Evolutionary conservation across 1,284 basidiomycete species (phyloP), one percentile per base, ranked within the genome.

Genomic region (Mycena citricolor): DNA sequence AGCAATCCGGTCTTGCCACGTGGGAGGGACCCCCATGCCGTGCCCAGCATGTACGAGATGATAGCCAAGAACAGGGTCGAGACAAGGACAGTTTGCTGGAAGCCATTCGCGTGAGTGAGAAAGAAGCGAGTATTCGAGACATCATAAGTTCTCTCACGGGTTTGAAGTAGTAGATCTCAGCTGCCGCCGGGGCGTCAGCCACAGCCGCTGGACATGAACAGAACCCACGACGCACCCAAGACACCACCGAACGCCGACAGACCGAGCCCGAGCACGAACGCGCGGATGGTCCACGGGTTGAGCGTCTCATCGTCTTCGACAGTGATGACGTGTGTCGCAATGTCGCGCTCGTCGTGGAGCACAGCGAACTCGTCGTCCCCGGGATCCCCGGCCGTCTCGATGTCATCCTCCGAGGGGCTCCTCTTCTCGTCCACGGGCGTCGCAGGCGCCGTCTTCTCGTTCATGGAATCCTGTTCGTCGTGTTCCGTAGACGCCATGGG

Each of bases 111-210:
- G n/a, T 8, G 11, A n/a, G n/a, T n/a, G n/a, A n/a, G 24, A 14
- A n/a, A 28, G 28, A 19, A 30, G 28, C 8, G 24, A 14, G 31
- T 6, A 43, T n/a, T n/a, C n/a, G n/a, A n/a, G n/a, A n/a, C n/a
- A n/a, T n/a, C n/a, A n/a, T n/a, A n/a, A n/a, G n/a, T n/a, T n/a
- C n/a, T n/a, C 56, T 32, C 48, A 63, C 66, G n/a, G 78, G 77
- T 67, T 81, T 81, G 61, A 83, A 83, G 43, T 80, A 83, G 54
- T 80, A 81, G 23, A 82, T 81, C 37, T 81, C 70, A 3, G 76
- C 67, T 68, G 32, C 12, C 25, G 37, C 42, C 32, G 23, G 7
- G 42, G 21, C 26, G n/a, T n/a, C 32, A 35, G 39, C 33, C 13
- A 12, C 14, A 34, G 29, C n/a, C n/a, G n/a, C n/a, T n/a, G 20